Base-by-base conservation (phyloP, 805 yeast species). In the Saccharomyces mikatae region DNA sequence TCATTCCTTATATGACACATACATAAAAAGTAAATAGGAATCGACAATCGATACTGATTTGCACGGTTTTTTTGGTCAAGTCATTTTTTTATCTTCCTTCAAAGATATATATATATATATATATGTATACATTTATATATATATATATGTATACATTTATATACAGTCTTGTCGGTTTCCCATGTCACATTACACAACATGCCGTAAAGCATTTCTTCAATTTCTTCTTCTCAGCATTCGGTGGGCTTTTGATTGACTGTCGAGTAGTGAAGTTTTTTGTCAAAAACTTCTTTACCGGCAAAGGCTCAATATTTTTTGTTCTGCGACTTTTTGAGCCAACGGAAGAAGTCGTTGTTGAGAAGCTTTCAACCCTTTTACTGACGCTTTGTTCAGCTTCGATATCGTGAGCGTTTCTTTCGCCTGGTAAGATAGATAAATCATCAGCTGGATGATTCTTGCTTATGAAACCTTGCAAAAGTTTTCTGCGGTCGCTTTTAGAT, bases 401-500 rank as follows among this genome's bases (percentile, higher is more conserved):
- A 14, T 14, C 36, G 14, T 17, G 6, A 13, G 36, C 6, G 8
- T 13, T 31, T n/a, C 17, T n/a, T 13, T 13, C 14, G n/a, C 8
- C 8, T 13, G 3, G 3, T 6, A n/a, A 36, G 10, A 4, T 6
- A 36, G 41, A 22, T n/a, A 22, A 31, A 31, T n/a, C 3, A n/a
- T 36, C 8, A 11, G 11, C 22, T 11, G 41, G 22, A 36, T 6
- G 17, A 9, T 6, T 36, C 10, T n/a, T 14, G 6, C 6, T 31
- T 31, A 13, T 31, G 14, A 31, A 2, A 3, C 36, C 36, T 14
- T 36, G 22, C 22, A 36, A 10, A n/a, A n/a, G 22, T n/a, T 36
- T n/a, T 21, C 48, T 46, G 28, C 48, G 30, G 21, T 26, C 48
- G 14, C 4, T 46, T 49, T 60, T 64, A 54, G 54, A 55, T 8